These are phyloP conservation scores for Colletotrichum agaves DNA, from an alignment of 2,329 filamentous ascomycete genomes.

Conservation along the genomic window DNA sequence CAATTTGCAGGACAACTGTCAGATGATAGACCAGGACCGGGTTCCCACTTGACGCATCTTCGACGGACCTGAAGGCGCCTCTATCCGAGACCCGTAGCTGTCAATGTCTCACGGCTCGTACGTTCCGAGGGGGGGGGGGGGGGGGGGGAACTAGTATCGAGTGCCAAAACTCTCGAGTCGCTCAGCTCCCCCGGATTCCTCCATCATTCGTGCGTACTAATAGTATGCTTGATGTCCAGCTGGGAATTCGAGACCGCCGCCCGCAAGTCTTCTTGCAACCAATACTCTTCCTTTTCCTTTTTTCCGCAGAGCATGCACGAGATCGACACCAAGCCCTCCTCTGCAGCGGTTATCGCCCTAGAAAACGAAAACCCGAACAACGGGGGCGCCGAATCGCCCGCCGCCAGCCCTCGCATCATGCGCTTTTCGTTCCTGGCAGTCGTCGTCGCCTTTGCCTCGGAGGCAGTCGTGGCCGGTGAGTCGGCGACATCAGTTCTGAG, in stretches of 20 bases:
- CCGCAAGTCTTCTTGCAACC: too few species aligned
- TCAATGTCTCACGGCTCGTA: slow-evolving; percentile 34
- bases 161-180: background rate
- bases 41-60: slow-evolving; percentile 5
- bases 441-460: background rate
- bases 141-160: too few species aligned
- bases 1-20: slow-evolving; percentile 1
- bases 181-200: background rate
- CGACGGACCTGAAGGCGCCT: background rate
- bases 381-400: background rate
- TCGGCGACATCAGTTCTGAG: too few species aligned
- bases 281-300: background rate
- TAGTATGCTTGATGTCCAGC: background rate
- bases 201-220: background rate
- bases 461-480: background rate
- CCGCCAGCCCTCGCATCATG: background rate
- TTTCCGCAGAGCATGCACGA: background rate
- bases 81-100: slow-evolving; percentile 22
- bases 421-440: background rate
- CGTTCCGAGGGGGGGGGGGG: too few species aligned
- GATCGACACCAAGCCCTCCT: background rate
- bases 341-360: background rate
- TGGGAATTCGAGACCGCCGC: too few species aligned
- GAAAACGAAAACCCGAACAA: background rate
- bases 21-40: slow-evolving; percentile 22